phyloP scores from a whole-genome alignment of 371 early-diverging fungal genomes.

The Rhizopus sp. region DNA sequence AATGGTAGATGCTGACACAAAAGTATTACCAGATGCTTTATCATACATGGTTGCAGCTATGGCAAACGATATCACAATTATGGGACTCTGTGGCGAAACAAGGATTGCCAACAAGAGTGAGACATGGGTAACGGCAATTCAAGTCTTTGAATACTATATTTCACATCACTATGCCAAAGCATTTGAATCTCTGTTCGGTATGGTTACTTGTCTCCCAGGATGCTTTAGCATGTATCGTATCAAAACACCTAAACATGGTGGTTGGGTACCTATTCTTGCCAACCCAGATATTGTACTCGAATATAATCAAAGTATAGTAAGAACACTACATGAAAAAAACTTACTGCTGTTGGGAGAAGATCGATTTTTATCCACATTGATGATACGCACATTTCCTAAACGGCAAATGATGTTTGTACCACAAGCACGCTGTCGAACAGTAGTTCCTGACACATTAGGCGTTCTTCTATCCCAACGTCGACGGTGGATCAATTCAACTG shows the following conservation, averaged over 20 bases:
- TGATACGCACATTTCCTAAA: conserved; percentile 92
- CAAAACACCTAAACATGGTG: conserved; percentile 76
- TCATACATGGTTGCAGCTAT: conserved; percentile 81
- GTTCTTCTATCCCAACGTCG: conserved; percentile 96
- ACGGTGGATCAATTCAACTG: conserved; percentile 99
- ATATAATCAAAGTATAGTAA: conserved; percentile 89
- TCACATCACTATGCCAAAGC: conserved; percentile 95
- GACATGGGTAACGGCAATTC: conserved; percentile 64
- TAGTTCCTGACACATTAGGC: conserved; percentile 90
- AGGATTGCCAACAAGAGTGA: conserved; percentile 80
- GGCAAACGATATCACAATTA: conserved; percentile 80
- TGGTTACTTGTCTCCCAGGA: conserved; percentile 97
- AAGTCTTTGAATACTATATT: conserved; percentile 96
- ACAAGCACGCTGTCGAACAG: conserved; percentile 90
- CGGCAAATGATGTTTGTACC: conserved; percentile 95
- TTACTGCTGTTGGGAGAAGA: conserved; percentile 95
- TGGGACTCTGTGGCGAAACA: conserved; percentile 89
- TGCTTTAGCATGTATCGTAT: conserved; percentile 94
- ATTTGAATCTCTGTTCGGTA: conserved; percentile 96
- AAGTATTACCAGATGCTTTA: conserved; percentile 77
- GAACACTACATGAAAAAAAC: conserved; percentile 97
- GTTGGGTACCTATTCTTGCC: conserved; percentile 83
- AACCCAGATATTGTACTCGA: conserved; percentile 88
- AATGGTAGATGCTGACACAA: conserved; percentile 98
- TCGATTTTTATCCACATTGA: conserved; percentile 92